These are phyloP conservation scores for Cystofilobasidium ferigula DNA, from an alignment of 768 basidiomycete species.

Conservation along the genomic window DNA sequence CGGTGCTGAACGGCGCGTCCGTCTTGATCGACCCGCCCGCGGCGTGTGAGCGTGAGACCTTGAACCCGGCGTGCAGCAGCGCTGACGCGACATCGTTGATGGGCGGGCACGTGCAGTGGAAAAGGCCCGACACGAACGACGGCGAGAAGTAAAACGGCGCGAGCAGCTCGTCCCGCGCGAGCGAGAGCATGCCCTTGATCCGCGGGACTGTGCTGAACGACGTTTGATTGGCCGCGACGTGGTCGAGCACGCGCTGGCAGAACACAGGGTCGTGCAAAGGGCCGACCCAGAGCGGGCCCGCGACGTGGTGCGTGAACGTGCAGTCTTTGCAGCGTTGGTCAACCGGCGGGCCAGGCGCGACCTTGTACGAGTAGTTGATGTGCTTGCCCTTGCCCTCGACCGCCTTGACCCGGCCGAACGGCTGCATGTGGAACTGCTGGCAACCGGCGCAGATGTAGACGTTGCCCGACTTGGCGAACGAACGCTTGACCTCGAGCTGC, in stretches of 20 bases:
- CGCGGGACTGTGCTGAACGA: constrained; percentile 66
- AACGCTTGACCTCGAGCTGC: constrained; percentile 72
- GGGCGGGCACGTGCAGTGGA: constrained; percentile 69
- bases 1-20: constrained; percentile 50
- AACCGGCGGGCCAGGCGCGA: constrained; percentile 52
- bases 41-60: constrained; percentile 84
- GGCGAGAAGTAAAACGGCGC: constrained; percentile 82
- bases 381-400: constrained; percentile 50
- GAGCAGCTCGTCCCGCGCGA: constrained; percentile 87
- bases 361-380: constrained; percentile 59
- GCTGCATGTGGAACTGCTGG: constrained; percentile 70
- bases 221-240: constrained; percentile 52
- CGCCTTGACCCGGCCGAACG: constrained; percentile 63
- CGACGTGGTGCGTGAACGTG: constrained; percentile 64
- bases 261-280: constrained; percentile 70
- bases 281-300: constrained; percentile 95
- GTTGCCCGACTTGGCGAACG: constrained; percentile 69
- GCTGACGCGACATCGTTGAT: constrained; percentile 74
- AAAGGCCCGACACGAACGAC: constrained; percentile 60
- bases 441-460: constrained; percentile 79
- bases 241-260: constrained; percentile 58
- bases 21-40: constrained; percentile 84
- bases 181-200: constrained; percentile 91
- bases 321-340: constrained; percentile 61
- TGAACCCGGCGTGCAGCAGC: constrained; percentile 70